Base-by-base conservation (phyloP, 2,329 filamentous ascomycete species). In the Cryphonectria japonica region DNA sequence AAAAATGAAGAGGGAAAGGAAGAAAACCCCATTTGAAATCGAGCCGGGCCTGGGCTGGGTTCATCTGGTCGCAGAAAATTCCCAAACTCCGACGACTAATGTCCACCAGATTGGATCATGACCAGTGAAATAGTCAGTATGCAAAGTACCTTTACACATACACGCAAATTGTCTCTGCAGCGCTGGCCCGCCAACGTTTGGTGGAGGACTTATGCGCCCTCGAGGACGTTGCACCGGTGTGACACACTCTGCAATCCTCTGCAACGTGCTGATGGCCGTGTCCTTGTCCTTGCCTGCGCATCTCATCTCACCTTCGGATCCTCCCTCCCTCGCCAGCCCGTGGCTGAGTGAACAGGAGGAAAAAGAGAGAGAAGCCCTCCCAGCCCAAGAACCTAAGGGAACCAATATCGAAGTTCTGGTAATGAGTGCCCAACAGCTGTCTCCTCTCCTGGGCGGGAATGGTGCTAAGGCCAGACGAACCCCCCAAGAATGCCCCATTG, bases 381-480 rank as follows among this genome's bases (percentile, higher is more conserved):
- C 34, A 3, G 3, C 34, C 34, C 34, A 34, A 34, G 34, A 46
- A 46, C 7, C 26, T 26, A 50, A 50, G 19, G 22, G 22, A 50
- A n/a, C 2, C 34, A 11, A 39, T 34, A 61, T 61, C 6, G 4
- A 13, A n/a, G 46, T 50, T 50, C 22, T n/a, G 22, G 19, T 22
- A 22, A 19, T 50, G 46, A 50, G 46, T n/a, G 46, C 46, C 46
- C 46, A 50, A 50, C 22, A 50, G 19, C 46, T 50, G 6, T 22
- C n/a, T 50, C 22, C 22, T 50, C 22, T 43, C 37, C 46, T 37
- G 32, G 65, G 39, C 52, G 65, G 29, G 37, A n/a, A 59, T 67
- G 65, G 37, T 59, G 65, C 52, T 50, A 67, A 32, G 65, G 41
- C 64, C 34, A 66, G 64, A 66, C 64, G 26, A 52, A 37, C 34